These are phyloP conservation scores for Aspergillus proliferans DNA, from an alignment of 2,329 filamentous ascomycete genomes.

Conservation along the genomic window DNA sequence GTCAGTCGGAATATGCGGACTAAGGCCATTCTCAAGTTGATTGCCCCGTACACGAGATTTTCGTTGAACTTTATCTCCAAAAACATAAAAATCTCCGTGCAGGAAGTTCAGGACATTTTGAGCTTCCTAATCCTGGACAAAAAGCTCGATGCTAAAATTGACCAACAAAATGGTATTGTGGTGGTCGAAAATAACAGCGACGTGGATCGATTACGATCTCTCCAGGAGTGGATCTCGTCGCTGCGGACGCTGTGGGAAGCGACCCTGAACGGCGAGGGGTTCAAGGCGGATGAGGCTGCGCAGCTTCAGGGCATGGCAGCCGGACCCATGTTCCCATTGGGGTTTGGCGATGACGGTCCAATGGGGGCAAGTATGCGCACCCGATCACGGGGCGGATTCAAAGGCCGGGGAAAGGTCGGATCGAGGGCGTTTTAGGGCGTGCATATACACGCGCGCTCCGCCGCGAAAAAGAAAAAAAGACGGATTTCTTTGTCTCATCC, in stretches of 20 bases:
- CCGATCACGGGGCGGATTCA: constrained; percentile 21
- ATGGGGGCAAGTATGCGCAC: constrained; percentile 18
- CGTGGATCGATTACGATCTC: constrained; percentile 60
- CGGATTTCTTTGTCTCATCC: no score
- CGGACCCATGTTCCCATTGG: constrained; percentile 23
- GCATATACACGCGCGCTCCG: no score
- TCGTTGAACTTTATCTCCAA: constrained; percentile 80
- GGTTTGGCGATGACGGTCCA: constrained; percentile 25
- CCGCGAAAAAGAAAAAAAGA: no score
- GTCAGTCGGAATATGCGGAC: constrained; percentile 97
- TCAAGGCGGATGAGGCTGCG: constrained; percentile 39
- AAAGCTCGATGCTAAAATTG: constrained; percentile 79
- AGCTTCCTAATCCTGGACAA: constrained; percentile 88
- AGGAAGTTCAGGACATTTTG: constrained; percentile 92
- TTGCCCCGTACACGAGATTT: constrained; percentile 92
- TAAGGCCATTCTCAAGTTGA: constrained; percentile 86
- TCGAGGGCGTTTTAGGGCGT: neutral
- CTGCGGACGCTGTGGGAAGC: constrained; percentile 63
- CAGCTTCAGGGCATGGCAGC: constrained; percentile 20
- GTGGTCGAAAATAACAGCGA: constrained; percentile 71
- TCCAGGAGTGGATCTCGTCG: constrained; percentile 66
- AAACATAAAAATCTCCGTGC: constrained; percentile 75
- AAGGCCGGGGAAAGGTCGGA: constrained; percentile 15
- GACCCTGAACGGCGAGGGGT: constrained; percentile 69
- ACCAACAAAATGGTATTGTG: constrained; percentile 79